phyloP scores from a whole-genome alignment of 768 basidiomycete species.

The Calvatia gigantea region DNA sequence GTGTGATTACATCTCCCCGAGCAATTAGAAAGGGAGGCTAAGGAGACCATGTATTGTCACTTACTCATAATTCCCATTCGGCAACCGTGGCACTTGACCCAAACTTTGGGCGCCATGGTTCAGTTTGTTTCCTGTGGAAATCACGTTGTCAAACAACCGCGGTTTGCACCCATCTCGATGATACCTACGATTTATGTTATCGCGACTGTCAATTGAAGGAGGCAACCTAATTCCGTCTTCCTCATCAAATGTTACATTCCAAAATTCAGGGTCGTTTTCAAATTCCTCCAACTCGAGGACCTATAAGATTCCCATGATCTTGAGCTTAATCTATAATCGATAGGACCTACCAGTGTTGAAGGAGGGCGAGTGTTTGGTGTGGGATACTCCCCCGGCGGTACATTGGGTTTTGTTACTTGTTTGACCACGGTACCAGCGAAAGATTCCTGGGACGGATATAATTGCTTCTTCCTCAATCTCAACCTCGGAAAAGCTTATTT shows the following conservation, averaged over 20 bases:
- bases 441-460: constrained; percentile 49
- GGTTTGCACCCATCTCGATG: not conserved
- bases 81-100: constrained; percentile 27
- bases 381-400: constrained; percentile 57
- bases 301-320: constrained; percentile 29
- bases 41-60: too few relatives aligned
- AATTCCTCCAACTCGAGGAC: constrained; percentile 64
- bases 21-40: too few relatives aligned
- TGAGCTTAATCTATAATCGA: not conserved
- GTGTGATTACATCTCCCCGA: constrained; percentile 82
- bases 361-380: constrained; percentile 70
- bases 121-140: constrained; percentile 1
- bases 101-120: not conserved
- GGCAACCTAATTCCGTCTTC: not conserved
- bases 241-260: constrained; percentile 49
- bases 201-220: not conserved
- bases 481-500: constrained; percentile 14
- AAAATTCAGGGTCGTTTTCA: constrained; percentile 68
- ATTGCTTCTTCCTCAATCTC: not conserved
- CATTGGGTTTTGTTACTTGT: constrained; percentile 52
- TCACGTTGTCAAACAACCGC: not conserved
- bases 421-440: constrained; percentile 62
- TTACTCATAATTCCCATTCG: constrained; percentile 66
- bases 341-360: constrained; percentile 45
- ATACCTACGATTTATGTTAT: not conserved